These are phyloP conservation scores for Sporothrix humicola DNA, from an alignment of 2,329 filamentous ascomycete genomes.

Conservation along the genomic window DNA sequence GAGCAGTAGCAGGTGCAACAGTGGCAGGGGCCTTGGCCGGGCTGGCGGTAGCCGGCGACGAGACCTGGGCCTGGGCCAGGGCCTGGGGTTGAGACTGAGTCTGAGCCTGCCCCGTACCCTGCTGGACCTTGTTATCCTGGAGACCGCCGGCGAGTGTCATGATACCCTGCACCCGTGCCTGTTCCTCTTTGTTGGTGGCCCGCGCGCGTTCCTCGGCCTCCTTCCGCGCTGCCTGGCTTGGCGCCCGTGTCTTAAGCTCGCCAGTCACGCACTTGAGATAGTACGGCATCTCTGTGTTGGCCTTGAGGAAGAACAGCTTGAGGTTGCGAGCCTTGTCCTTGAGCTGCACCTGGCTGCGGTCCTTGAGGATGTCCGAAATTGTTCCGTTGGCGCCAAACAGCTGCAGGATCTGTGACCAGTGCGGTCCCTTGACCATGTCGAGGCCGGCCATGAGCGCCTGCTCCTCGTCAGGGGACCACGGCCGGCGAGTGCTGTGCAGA, in stretches of 20 bases:
- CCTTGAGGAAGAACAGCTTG: constrained; percentile 91
- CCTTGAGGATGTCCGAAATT: constrained; percentile 81
- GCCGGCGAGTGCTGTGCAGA: constrained; percentile 68
- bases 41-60: too few species aligned
- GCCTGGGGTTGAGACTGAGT: too few species aligned
- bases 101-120: too few species aligned
- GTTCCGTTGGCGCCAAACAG: constrained; percentile 82
- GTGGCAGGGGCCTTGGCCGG: not conserved
- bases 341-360: constrained; percentile 87
- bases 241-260: constrained; percentile 84
- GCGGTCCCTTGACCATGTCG: constrained; percentile 85
- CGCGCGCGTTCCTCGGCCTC: constrained; percentile 69
- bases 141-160: constrained; percentile 61
- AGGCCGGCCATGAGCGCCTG: constrained; percentile 87
- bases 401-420: constrained; percentile 90
- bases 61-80: too few species aligned
- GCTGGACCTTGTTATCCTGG: constrained; percentile 47
- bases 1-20: not conserved
- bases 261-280: constrained; percentile 88
- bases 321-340: constrained; percentile 92
- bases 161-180: constrained; percentile 65
- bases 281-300: constrained; percentile 86
- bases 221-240: constrained; percentile 72
- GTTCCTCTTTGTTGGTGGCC: constrained; percentile 63
- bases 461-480: constrained; percentile 89